Base-by-base conservation (phyloP, 1,284 basidiomycete genomes). In the Leccinum angustisporum region DNA sequence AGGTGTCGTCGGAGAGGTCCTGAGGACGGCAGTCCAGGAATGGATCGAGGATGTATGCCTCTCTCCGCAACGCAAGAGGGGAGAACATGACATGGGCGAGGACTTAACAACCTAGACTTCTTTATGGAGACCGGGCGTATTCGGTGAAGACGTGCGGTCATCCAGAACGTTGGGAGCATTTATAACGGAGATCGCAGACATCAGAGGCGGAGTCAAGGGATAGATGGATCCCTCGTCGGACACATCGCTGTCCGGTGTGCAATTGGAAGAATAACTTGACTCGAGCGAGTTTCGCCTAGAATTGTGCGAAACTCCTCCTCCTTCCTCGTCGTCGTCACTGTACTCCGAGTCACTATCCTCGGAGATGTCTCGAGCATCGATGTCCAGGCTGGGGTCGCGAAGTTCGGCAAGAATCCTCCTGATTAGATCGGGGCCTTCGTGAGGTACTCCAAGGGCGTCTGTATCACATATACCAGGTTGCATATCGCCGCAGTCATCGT, bases 381-480 rank as follows among this genome's bases (percentile, higher is more conserved):
- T 55, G 4, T 73, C 62, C 21, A 63, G 2, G 31, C 14, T 21
- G 7, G 60, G 60, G 30, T 70, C 60, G 1, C 68, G 56, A 25
- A 73, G 61, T 21, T 61, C 66, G 3, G 55, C 56, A n/a, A 73
- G 68, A 6, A 71, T 25, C 27, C 11, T 61, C 10, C 54, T 57
- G 62, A 73, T 63, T 1, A 72, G 21, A 16, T 64, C 60, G 1
- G 3, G 4, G 2, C 62, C 56, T 5, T 38, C 57, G 16, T 62
- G 33, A 46, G 27, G 30, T 1, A 11, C 25, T 33, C 21, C 3
- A 13, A 16, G 16, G 3, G 21, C 16, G 21, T 63, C 33, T 25
- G 6, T 4, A 34, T 58, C 33, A 6, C 5, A 33, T 31, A 13
- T 6, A 21, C 1, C 1, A 8, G n/a, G 9, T 27, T 5, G 48